phyloP scores from a whole-genome alignment of 148 eudicot species.

The Camellia lanceoleosa region DNA sequence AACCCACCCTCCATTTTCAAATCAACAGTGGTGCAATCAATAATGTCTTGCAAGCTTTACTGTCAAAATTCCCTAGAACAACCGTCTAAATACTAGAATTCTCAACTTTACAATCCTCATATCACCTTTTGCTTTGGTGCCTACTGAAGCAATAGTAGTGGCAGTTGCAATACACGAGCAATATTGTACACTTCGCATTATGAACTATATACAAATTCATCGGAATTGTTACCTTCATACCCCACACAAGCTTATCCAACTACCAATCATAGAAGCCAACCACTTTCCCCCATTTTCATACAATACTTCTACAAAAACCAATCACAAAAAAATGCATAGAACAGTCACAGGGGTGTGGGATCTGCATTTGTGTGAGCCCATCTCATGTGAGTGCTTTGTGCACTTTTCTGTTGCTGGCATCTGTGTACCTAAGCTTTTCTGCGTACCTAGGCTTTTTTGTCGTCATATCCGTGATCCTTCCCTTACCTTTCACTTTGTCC shows the following conservation, averaged over 20 bases:
- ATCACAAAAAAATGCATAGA: too few species aligned
- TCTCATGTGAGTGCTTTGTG: too few species aligned
- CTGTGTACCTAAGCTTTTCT: too few species aligned
- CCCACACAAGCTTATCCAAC: background rate
- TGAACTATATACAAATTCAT: background rate
- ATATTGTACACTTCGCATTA: background rate
- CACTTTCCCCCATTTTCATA: constrained; percentile 26
- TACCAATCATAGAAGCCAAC: constrained; percentile 24
- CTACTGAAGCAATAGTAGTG: background rate
- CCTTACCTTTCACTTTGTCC: constrained; percentile 26
- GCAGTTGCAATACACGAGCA: too few species aligned
- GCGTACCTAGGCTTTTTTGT: too few species aligned
- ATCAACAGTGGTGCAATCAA: background rate
- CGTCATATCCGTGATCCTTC: constrained; percentile 23
- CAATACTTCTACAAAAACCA: too few species aligned
- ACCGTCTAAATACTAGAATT: background rate
- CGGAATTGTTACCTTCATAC: constrained; percentile 4
- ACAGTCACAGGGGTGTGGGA: too few species aligned
- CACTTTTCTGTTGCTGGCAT: too few species aligned
- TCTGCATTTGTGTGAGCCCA: too few species aligned
- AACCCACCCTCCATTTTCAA: background rate
- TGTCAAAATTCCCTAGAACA: background rate
- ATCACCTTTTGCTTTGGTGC: background rate
- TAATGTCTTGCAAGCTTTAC: background rate
- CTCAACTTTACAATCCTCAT: background rate